phyloP scores from a whole-genome alignment of 495 filamentous ascomycete species.

The Letharia lupina region DNA sequence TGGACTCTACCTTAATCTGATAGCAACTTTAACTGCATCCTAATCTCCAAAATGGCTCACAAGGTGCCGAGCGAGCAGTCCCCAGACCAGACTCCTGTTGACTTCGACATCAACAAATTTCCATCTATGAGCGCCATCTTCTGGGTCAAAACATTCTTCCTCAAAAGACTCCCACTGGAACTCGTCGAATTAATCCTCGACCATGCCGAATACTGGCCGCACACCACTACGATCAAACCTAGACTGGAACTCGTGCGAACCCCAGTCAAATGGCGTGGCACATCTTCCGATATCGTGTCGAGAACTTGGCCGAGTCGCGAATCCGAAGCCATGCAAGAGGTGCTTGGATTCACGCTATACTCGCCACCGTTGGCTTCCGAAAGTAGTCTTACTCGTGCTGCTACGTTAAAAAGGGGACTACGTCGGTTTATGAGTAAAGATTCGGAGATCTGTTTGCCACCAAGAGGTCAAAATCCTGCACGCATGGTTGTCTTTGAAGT shows the following conservation, averaged over 20 bases:
- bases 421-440: not conserved
- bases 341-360: constrained; percentile 1
- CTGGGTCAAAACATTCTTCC: not conserved
- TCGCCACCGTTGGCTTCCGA: not conserved
- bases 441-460: not conserved
- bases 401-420: not conserved
- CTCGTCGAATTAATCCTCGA: not conserved
- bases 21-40: too few relatives aligned
- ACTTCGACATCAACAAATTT: not conserved
- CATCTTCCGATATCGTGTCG: not conserved
- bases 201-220: constrained; percentile 3
- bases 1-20: not conserved
- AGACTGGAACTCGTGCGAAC: not conserved
- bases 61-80: not conserved
- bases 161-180: not conserved
- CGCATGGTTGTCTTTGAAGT: constrained; percentile 4
- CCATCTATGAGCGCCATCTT: constrained; percentile 1
- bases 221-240: not conserved
- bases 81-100: not conserved
- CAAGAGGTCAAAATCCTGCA: not conserved
- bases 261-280: not conserved
- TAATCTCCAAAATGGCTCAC: not conserved
- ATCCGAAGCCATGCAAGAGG: not conserved
- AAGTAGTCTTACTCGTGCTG: not conserved
- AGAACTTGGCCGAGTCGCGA: not conserved